These are phyloP conservation scores for Ceratorhiza oryzae-sativae DNA, from an alignment of 1,284 basidiomycete species.

Conservation along the genomic window DNA sequence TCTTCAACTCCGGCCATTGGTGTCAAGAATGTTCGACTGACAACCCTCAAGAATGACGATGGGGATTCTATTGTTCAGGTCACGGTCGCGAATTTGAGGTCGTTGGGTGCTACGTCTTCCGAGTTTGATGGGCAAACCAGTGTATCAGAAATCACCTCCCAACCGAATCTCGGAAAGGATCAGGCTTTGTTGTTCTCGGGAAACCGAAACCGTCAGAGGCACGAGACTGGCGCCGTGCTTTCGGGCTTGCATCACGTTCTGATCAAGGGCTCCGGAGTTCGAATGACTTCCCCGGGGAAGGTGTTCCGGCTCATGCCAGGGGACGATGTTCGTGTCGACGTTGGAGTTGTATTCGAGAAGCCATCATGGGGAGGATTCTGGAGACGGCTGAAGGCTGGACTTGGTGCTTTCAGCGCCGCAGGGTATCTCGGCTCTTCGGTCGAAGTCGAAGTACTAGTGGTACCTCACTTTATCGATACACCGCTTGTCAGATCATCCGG, in stretches of 20 bases:
- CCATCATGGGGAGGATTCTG: not conserved
- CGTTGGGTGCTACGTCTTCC: slow-evolving; percentile 41
- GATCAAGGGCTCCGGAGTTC: slow-evolving; percentile 50
- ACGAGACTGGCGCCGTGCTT: slow-evolving; percentile 50
- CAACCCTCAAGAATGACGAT: slow-evolving; percentile 54
- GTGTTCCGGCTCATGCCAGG: slow-evolving; percentile 56
- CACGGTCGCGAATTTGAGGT: slow-evolving; percentile 58
- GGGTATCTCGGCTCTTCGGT: not conserved
- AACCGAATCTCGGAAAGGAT: not conserved
- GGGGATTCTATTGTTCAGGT: slow-evolving; percentile 57
- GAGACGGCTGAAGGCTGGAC: not conserved
- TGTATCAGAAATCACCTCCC: not conserved
- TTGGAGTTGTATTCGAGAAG: slow-evolving; percentile 40
- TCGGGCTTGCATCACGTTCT: slow-evolving; percentile 13
- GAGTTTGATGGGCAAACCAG: not conserved
- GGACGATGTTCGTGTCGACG: slow-evolving; percentile 52
- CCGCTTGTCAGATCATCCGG: slow-evolving; percentile 15
- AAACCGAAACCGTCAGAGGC: slow-evolving; percentile 49
- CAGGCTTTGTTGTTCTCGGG: not conserved
- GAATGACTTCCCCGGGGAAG: slow-evolving; percentile 52
- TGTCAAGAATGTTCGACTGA: slow-evolving; percentile 54
- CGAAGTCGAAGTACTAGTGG: slow-evolving; percentile 1
- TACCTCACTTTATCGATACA: not conserved
- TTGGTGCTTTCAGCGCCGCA: not conserved
- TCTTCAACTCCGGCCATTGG: slow-evolving; percentile 32